Conservation (phyloP, 768 basidiomycete genomes). For the Cantharellus cinnabarinus region DNA sequence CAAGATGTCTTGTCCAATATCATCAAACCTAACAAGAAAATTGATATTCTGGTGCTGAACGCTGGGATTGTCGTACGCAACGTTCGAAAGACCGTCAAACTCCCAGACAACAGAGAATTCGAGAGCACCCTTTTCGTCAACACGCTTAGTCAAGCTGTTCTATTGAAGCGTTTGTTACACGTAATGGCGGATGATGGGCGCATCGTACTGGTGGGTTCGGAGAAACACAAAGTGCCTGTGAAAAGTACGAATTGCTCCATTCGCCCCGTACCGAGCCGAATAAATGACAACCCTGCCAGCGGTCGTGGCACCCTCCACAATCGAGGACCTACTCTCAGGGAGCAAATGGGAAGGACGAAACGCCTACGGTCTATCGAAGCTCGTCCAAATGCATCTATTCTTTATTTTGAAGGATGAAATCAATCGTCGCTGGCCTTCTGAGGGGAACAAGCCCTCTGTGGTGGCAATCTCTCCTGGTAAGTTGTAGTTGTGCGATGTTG, state of each 20-base stretch:
- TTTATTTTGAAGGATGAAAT: slow-evolving; percentile 4
- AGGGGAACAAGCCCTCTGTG: neutral
- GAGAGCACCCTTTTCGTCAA: slow-evolving; percentile 9
- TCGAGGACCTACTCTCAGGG: neutral
- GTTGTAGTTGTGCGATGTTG: neutral
- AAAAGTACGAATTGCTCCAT: slow-evolving; percentile 2
- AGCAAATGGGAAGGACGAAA: neutral
- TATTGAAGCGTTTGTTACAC: slow-evolving; percentile 6
- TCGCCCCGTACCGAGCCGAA: neutral
- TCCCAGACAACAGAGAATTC: slow-evolving; percentile 3
- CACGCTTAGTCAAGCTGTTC: slow-evolving; percentile 7
- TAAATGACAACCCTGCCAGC: neutral
- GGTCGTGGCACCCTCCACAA: neutral
- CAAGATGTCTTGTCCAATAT: slow-evolving; percentile 1
- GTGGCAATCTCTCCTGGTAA: slow-evolving; percentile 7
- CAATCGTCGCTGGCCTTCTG: neutral
- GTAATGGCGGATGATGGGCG: slow-evolving; percentile 3
- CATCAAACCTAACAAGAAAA: neutral
- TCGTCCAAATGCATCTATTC: slow-evolving; percentile 7
- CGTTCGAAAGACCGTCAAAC: neutral
- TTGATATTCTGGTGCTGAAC: slow-evolving; percentile 7
- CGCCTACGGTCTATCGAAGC: slow-evolving; percentile 4
- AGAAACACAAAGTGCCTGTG: slow-evolving; percentile 4
- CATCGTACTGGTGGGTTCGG: slow-evolving; percentile 5
- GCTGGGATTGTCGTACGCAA: slow-evolving; percentile 5